Conservation (phyloP, 2,329 filamentous ascomycete genomes). For the Cladobotryum mycophilum region DNA sequence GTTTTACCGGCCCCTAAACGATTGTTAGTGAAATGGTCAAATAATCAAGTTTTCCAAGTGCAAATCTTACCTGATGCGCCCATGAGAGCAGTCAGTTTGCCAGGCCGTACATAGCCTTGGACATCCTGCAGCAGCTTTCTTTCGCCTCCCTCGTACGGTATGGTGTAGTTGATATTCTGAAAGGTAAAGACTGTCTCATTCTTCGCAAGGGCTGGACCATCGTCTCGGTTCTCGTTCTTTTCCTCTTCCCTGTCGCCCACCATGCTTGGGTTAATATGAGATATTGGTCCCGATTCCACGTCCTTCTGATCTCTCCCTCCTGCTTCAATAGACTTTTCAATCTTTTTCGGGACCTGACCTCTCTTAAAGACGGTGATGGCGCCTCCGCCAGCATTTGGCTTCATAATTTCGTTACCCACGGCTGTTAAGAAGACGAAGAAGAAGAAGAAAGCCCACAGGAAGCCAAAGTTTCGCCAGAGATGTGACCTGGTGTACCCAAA, state of each 20-base stretch:
- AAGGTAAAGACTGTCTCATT: constrained; percentile 56
- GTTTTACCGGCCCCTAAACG: constrained; percentile 57
- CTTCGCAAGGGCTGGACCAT: constrained; percentile 45
- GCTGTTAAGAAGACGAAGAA: constrained; percentile 69
- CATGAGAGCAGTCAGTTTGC: constrained; percentile 76
- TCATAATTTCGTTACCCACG: constrained; percentile 60
- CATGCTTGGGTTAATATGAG: constrained; percentile 59
- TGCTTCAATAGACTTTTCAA: constrained; percentile 52
- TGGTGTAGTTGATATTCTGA: constrained; percentile 43
- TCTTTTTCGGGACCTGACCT: constrained; percentile 52
- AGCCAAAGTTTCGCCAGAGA: constrained; percentile 71
- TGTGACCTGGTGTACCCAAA: constrained; percentile 53
- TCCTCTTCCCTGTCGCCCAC: constrained; percentile 19
- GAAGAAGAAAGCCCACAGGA: constrained; percentile 68
- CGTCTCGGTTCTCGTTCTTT: constrained; percentile 23
- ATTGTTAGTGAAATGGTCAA: neutral
- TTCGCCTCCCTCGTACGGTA: constrained; percentile 53
- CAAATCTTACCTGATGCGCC: constrained; percentile 38
- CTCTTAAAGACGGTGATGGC: constrained; percentile 57
- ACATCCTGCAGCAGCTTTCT: constrained; percentile 68
- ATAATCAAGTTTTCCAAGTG: constrained; percentile 15
- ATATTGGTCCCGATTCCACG: constrained; percentile 36
- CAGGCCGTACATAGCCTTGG: constrained; percentile 78
- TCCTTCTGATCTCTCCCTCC: constrained; percentile 41
- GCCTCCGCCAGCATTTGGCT: constrained; percentile 54